phyloP scores from a whole-genome alignment of 768 basidiomycete species.

The Pholiota molesta region DNA sequence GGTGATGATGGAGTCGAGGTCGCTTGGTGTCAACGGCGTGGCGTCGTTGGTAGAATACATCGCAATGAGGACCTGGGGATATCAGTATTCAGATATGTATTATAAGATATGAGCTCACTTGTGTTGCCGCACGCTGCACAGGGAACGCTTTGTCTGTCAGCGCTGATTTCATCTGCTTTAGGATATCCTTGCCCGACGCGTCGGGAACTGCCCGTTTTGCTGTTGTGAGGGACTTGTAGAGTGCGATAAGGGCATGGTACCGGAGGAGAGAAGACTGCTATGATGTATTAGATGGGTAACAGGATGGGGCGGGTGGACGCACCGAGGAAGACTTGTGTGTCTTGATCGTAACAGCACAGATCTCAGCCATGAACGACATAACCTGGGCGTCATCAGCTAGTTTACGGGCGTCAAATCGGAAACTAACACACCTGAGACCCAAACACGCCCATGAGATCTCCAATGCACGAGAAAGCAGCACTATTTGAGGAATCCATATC shows the following conservation, averaged over 20 bases:
- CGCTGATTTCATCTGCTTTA: constrained; percentile 79
- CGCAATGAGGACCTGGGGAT: constrained; percentile 43
- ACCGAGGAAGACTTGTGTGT: constrained; percentile 75
- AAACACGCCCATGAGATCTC: constrained; percentile 84
- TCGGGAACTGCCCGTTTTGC: constrained; percentile 89
- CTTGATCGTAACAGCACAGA: constrained; percentile 65
- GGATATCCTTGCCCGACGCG: constrained; percentile 71
- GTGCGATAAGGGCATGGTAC: constrained; percentile 74
- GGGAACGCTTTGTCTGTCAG: constrained; percentile 83
- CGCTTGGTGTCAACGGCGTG: constrained; percentile 58
- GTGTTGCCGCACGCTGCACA: constrained; percentile 82
- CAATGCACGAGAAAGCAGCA: constrained; percentile 84
- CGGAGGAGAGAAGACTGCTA: constrained; percentile 77
- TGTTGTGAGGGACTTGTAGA: constrained; percentile 78
- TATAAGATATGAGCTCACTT: constrained; percentile 55
- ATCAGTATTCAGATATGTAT: not conserved
- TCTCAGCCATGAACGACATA: constrained; percentile 95
- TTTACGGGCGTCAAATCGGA: not conserved
- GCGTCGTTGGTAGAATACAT: constrained; percentile 61
- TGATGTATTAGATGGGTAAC: not conserved
- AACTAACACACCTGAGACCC: constrained; percentile 72
- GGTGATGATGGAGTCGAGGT: constrained; percentile 76
- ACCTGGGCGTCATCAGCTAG: constrained; percentile 52
- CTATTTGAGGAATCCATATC: constrained; percentile 40
- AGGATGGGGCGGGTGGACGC: constrained; percentile 30